These are phyloP conservation scores for Hygrophorus russula DNA, from an alignment of 768 basidiomycete genomes.

Conservation along the genomic window DNA sequence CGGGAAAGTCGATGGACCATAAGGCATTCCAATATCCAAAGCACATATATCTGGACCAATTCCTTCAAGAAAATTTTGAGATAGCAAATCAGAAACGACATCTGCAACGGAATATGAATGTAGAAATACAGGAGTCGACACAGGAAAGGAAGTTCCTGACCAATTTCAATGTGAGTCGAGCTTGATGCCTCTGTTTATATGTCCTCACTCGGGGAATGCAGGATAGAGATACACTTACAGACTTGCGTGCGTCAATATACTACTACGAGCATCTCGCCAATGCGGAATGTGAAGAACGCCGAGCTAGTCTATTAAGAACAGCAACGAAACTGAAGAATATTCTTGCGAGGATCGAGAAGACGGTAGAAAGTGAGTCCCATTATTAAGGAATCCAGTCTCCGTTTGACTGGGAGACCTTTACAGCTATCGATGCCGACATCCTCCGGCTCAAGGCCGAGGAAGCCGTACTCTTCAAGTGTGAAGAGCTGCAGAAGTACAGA, in stretches of 20 bases:
- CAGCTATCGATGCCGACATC: slow-evolving; percentile 46
- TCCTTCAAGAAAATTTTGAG: slow-evolving; percentile 47
- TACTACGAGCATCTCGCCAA: slow-evolving; percentile 65
- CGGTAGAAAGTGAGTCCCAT: slow-evolving; percentile 34
- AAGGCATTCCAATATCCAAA: slow-evolving; percentile 48
- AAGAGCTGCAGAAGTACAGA: slow-evolving; percentile 51
- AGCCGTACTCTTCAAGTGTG: slow-evolving; percentile 41
- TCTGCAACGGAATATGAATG: slow-evolving; percentile 27
- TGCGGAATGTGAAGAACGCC: slow-evolving; percentile 36
- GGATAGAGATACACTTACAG: slow-evolving; percentile 53
- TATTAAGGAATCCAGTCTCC: background rate
- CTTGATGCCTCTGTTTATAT: background rate
- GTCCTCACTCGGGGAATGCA: slow-evolving; percentile 14
- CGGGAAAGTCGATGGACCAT: background rate
- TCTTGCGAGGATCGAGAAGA: slow-evolving; percentile 38
- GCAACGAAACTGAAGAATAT: slow-evolving; percentile 40
- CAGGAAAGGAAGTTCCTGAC: slow-evolving; percentile 36
- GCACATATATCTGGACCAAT: slow-evolving; percentile 62
- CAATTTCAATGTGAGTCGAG: slow-evolving; percentile 40
- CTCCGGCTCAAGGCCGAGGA: slow-evolving; percentile 31
- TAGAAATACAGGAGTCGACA: slow-evolving; percentile 36
- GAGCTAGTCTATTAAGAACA: slow-evolving; percentile 29
- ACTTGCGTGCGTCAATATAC: slow-evolving; percentile 48
- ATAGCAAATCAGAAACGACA: slow-evolving; percentile 26
- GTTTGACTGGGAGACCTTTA: background rate